phyloP scores from a whole-genome alignment of 495 filamentous ascomycete genomes.

The Platismatia glauca region DNA sequence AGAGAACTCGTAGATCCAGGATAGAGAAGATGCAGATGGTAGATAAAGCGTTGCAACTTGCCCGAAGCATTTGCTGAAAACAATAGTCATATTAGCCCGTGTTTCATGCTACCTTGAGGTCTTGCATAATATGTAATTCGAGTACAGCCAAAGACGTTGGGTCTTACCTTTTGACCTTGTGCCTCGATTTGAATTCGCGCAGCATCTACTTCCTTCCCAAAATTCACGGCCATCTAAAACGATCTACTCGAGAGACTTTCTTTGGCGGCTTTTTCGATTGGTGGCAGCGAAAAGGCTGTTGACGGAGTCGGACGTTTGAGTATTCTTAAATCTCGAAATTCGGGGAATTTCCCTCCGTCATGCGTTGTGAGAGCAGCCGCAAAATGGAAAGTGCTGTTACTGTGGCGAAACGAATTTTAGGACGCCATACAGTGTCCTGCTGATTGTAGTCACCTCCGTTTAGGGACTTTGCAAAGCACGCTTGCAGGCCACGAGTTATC shows the following conservation, averaged over 20 bases:
- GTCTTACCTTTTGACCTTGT: conserved; percentile 10
- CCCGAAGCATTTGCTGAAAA: too few relatives aligned
- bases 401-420: conserved; percentile 24
- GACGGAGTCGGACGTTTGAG: conserved; percentile 8
- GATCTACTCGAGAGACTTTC: conserved; percentile 7
- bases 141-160: too few relatives aligned
- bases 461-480: conserved; percentile 15
- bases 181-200: conserved; percentile 10
- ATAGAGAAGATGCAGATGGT: too few relatives aligned
- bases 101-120: too few relatives aligned
- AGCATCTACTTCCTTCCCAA: conserved; percentile 18
- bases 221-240: conserved; percentile 9
- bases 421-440: conserved; percentile 23
- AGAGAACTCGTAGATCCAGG: too few relatives aligned
- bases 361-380: conserved; percentile 24
- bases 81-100: too few relatives aligned
- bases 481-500: conserved; percentile 15
- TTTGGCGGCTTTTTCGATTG: conserved; percentile 10
- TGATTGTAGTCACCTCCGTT: conserved; percentile 17
- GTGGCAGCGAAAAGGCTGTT: conserved; percentile 10
- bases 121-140: too few relatives aligned
- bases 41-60: too few relatives aligned
- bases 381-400: conserved; percentile 19
- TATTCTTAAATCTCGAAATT: conserved; percentile 16
- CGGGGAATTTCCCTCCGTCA: conserved; percentile 23